phyloP scores from a whole-genome alignment of 2,329 filamentous ascomycete genomes.

The Fusarium pseudograminearum region DNA sequence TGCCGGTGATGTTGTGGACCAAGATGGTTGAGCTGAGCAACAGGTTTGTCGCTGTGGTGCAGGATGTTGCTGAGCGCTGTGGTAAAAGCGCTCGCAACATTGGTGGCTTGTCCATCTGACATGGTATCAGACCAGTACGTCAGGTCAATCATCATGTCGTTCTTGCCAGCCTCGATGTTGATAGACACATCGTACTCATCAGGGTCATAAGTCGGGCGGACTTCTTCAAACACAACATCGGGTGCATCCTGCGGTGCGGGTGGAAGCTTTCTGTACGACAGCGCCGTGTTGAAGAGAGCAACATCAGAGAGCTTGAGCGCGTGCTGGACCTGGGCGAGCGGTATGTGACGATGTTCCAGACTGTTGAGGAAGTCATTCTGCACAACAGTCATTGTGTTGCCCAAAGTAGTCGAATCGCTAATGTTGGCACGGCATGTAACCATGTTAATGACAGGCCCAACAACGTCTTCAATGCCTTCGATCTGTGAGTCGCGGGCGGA shows the following conservation, averaged over 20 bases:
- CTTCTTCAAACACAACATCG: conserved; percentile 40
- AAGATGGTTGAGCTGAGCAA: conserved; percentile 30
- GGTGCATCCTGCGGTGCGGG: conserved; percentile 6
- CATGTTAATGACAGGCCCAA: conserved; percentile 69
- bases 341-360: conserved; percentile 27
- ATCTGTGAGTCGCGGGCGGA: conserved; percentile 65
- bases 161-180: conserved; percentile 39
- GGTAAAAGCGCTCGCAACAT: conserved; percentile 36
- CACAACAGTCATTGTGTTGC: conserved; percentile 9
- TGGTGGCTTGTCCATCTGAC: conserved; percentile 34
- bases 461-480: conserved; percentile 58
- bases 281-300: conserved; percentile 43
- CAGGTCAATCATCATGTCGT: conserved; percentile 38
- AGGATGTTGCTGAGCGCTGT: conserved; percentile 39
- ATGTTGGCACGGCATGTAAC: conserved; percentile 62
- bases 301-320: conserved; percentile 37
- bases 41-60: conserved; percentile 4
- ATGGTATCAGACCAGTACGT: conserved; percentile 44
- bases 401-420: background rate
- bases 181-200: conserved; percentile 42
- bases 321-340: conserved; percentile 40
- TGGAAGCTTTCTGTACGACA: conserved; percentile 44
- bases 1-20: background rate
- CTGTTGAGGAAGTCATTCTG: conserved; percentile 35
- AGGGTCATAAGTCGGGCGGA: conserved; percentile 41